A percentile compares a stretch with the other conserved stretches of the same genome.
These are phyloP conservation scores for Phytophthora pisi DNA, from an alignment of 352 stramenopile genomes.

Conservation along the genomic window DNA sequence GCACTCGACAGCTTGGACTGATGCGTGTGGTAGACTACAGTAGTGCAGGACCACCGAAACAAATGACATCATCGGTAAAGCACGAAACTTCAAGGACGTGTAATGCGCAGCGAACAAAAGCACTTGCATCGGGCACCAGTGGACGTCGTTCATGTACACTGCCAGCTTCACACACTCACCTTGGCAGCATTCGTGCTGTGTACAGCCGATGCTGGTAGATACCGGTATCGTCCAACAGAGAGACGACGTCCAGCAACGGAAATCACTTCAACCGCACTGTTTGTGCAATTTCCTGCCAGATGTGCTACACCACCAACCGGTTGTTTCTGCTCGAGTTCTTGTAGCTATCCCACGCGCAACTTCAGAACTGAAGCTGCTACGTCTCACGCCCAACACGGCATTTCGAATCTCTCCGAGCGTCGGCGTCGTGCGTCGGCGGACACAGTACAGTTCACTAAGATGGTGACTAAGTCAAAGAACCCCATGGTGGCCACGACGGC, in stretches of 20 bases:
- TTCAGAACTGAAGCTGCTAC: slow-evolving; percentile 27
- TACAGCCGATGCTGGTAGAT: neutral
- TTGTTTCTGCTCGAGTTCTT: slow-evolving; percentile 27
- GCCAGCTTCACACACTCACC: neutral
- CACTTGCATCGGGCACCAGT: neutral
- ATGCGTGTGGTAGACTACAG: slow-evolving; percentile 10
- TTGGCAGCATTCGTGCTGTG: neutral
- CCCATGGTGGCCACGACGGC: slow-evolving; percentile 83
- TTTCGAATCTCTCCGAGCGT: slow-evolving; percentile 19
- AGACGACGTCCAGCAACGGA: neutral
- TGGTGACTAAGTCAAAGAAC: slow-evolving; percentile 75
- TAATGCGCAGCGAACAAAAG: slow-evolving; percentile 8
- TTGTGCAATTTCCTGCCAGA: slow-evolving; percentile 29
- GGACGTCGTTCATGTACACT: neutral
- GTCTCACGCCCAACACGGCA: slow-evolving; percentile 23
- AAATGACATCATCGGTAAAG: slow-evolving; percentile 27
- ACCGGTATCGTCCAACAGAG: slow-evolving; percentile 1
- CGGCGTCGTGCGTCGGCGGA: slow-evolving; percentile 14
- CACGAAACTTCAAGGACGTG: slow-evolving; percentile 23
- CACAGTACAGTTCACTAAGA: slow-evolving; percentile 8
- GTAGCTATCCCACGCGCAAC: slow-evolving; percentile 28
- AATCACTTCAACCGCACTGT: slow-evolving; percentile 12
- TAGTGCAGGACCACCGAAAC: slow-evolving; percentile 10
- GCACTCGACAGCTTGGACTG: slow-evolving; percentile 41
- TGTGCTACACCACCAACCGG: slow-evolving; percentile 1